Base-by-base conservation (phyloP, 371 early-diverging fungal species). In the Apophysomyces elegans region DNA sequence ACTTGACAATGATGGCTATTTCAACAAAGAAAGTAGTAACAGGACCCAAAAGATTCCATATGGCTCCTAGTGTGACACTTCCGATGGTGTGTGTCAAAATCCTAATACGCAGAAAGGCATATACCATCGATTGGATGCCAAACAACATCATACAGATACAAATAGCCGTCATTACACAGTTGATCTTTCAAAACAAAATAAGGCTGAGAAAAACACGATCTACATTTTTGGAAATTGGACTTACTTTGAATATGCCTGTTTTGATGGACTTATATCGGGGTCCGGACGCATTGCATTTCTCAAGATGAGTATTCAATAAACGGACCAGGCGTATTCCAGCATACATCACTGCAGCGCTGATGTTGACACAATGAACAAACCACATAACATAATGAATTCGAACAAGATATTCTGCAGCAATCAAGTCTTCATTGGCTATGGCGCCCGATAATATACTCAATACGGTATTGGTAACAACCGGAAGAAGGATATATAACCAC, bases 231-330 rank as follows among this genome's bases (percentile, higher is more conserved):
- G 32, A 26, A 26, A 26, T 26, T 26, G 3, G 44, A 35, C 39
- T 58, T 63, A 71, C 72, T 68, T 81, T 81, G 47, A 77, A 72
- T 60, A 81, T 77, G 41, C 82, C 82, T 0, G 72, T 73, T 46
- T 74, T 68, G 45, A 81, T 71, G 50, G 79, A 72, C 0, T 64
- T 62, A 47, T 79, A 79, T 0, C 82, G 79, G 21, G 70, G 74
- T 4, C 78, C 74, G 8, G 63, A 56, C 5, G 70, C 65, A 13
- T 65, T 70, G 45, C 79, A 77, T 44, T 77, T 77, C 16, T 61
- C 47, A 13, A 81, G 46, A 63, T 81, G 79, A 0, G 58, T 58
- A 32, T 71, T 68, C 1, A 81, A 59, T 45, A 81, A 72, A 1
- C 62, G 64, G 21, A 72, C 69, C 26, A 81, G 61, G 2, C 82